Evolutionary conservation across 352 stramenopile species (phyloP).

Genomic region (Globisporangium emineosum): DNA sequence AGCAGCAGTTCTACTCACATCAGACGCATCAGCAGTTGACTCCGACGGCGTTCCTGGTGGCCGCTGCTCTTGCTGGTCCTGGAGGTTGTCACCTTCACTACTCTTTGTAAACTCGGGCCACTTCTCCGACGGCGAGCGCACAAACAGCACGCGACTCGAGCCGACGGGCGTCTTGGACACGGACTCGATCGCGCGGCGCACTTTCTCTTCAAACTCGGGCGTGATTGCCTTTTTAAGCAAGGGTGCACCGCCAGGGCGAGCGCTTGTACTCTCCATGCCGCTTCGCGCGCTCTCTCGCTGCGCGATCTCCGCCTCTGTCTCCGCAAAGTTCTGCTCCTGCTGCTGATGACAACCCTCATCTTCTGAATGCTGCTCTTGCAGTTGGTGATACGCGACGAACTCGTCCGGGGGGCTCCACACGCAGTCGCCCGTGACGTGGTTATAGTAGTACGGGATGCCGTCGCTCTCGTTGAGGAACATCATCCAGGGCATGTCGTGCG

Average conservation of each 20-base stretch:
- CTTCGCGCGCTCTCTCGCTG: background rate
- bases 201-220: conserved; percentile 54
- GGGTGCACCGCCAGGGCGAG: too few species aligned
- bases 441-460: conserved; percentile 70
- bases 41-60: background rate
- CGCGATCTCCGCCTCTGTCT: background rate
- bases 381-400: conserved; percentile 43
- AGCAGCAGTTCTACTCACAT: too few species aligned
- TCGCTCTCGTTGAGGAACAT: conserved; percentile 70
- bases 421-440: conserved; percentile 51
- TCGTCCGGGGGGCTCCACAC: conserved; percentile 61
- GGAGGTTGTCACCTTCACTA: background rate
- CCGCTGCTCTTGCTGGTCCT: conserved; percentile 3
- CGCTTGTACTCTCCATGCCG: background rate
- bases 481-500: conserved; percentile 39
- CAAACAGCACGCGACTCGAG: conserved; percentile 40
- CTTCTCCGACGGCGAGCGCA: conserved; percentile 36
- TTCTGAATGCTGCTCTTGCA: conserved; percentile 14
- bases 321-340: too few species aligned
- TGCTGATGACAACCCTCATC: background rate
- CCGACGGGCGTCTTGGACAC: conserved; percentile 41
- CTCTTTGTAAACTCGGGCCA: conserved; percentile 3
- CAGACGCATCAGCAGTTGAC: background rate
- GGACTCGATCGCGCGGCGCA: conserved; percentile 40
- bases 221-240: conserved; percentile 21